phyloP scores from a whole-genome alignment of 2,329 filamentous ascomycete species.

The Penicillium sp. region DNA sequence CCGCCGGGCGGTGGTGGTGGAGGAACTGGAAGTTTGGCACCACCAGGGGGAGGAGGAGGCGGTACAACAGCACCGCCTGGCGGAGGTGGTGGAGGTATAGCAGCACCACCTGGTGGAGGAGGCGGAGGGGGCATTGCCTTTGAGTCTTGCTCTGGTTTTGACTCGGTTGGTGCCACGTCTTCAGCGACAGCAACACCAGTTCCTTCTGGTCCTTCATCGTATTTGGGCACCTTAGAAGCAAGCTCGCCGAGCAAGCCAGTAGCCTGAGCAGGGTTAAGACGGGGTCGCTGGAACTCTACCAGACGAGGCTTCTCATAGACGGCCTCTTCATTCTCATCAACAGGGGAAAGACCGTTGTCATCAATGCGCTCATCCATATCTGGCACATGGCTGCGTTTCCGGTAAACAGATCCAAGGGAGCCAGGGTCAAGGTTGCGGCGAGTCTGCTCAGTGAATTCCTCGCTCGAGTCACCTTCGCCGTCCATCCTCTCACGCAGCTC shows the following conservation, averaged over 20 bases:
- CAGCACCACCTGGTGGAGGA: slow-evolving; percentile 8
- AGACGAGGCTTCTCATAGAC: slow-evolving; percentile 79
- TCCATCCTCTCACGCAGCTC: slow-evolving; percentile 97
- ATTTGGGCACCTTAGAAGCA: slow-evolving; percentile 74
- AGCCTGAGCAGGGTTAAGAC: slow-evolving; percentile 65
- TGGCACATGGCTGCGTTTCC: slow-evolving; percentile 54
- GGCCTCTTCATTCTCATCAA: slow-evolving; percentile 61
- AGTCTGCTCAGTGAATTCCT: slow-evolving; percentile 58
- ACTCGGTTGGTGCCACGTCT: slow-evolving; percentile 16
- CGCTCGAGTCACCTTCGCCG: slow-evolving; percentile 57
- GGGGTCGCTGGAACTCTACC: slow-evolving; percentile 73
- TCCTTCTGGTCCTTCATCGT: slow-evolving; percentile 55
- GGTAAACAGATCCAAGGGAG: slow-evolving; percentile 72
- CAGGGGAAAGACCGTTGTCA: slow-evolving; percentile 48
- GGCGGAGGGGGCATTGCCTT: slow-evolving; percentile 21
- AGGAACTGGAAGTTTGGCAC: background rate
- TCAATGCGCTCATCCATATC: slow-evolving; percentile 42
- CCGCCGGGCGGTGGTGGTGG: slow-evolving; percentile 18
- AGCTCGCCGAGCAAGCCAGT: slow-evolving; percentile 73
- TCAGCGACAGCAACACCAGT: slow-evolving; percentile 17
- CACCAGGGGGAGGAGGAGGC: slow-evolving; percentile 7
- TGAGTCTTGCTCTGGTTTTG: slow-evolving; percentile 14
- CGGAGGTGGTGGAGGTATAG: slow-evolving; percentile 9
- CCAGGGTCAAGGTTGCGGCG: slow-evolving; percentile 70
- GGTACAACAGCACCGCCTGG: slow-evolving; percentile 27